These are phyloP conservation scores for Cryphonectria carpinicola DNA, from an alignment of 2,329 filamentous ascomycete genomes.

Conservation along the genomic window DNA sequence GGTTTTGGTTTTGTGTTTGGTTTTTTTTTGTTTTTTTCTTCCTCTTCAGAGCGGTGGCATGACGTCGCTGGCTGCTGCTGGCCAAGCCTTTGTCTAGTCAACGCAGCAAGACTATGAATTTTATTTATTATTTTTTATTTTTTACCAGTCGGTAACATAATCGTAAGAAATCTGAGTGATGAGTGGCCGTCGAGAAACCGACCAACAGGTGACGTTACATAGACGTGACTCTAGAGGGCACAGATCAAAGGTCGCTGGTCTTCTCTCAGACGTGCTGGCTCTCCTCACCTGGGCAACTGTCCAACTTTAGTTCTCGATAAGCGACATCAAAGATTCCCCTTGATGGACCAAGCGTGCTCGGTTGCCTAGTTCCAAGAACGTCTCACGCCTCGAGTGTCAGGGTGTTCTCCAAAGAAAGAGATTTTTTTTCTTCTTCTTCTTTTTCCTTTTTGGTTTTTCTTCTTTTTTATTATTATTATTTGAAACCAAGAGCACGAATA, in stretches of 20 bases:
- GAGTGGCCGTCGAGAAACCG: slow-evolving; percentile 6
- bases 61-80: not conserved
- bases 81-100: not conserved
- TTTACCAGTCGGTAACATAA: not conserved
- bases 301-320: not conserved
- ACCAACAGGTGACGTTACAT: slow-evolving; percentile 1
- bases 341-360: not conserved
- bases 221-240: not conserved
- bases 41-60: not conserved
- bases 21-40: no score
- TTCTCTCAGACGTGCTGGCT: not conserved
- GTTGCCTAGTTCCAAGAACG: not conserved
- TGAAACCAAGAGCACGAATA: not conserved
- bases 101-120: not conserved
- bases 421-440: no score
- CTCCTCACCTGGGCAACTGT: not conserved
- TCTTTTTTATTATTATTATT: no score
- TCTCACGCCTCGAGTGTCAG: not conserved
- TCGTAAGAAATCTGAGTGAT: not conserved
- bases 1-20: no score
- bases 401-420: not conserved
- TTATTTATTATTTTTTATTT: not conserved
- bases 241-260: not conserved
- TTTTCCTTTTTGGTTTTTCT: no score
- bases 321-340: not conserved